phyloP scores from a whole-genome alignment of 306 rosid genomes.

The Potentilla sterilis region DNA sequence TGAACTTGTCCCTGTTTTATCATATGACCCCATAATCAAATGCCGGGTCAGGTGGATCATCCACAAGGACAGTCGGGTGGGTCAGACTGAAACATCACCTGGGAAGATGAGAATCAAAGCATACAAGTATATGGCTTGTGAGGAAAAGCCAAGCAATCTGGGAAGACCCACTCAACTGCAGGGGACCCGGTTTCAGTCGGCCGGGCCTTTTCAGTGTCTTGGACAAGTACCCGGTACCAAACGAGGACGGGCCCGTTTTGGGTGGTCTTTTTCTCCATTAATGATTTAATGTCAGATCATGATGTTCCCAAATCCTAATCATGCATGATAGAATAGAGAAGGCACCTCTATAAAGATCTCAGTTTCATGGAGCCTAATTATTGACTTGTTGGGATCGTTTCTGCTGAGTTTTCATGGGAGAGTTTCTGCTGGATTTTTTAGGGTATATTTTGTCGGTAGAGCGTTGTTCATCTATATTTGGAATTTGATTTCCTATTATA shows the following conservation, averaged over 20 bases:
- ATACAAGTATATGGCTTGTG: constrained; percentile 16
- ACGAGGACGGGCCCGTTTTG: not conserved
- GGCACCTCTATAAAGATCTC: constrained; percentile 5
- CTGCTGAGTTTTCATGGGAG: not conserved
- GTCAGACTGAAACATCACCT: constrained; percentile 28
- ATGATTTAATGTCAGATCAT: not conserved
- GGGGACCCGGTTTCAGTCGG: constrained; percentile 24
- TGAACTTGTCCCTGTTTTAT: constrained; percentile 23
- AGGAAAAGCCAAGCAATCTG: constrained; percentile 10
- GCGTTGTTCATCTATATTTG: not conserved
- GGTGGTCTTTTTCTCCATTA: constrained; percentile 9
- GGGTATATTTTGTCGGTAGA: not conserved
- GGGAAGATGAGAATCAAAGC: constrained; percentile 38
- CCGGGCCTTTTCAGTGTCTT: constrained; percentile 10
- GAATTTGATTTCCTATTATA: not conserved
- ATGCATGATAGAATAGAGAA: not conserved
- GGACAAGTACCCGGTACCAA: constrained; percentile 9
- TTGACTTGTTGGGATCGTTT: constrained; percentile 1
- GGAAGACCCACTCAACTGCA: constrained; percentile 18
- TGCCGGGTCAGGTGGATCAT: constrained; percentile 8
- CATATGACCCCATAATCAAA: constrained; percentile 6
- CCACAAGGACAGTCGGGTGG: constrained; percentile 24
- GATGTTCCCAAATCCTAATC: not conserved
- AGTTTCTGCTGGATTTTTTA: not conserved
- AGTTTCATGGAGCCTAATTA: not conserved